phyloP scores from a whole-genome alignment of 2,329 filamentous ascomycete species.

The Fusarium mangiferae region DNA sequence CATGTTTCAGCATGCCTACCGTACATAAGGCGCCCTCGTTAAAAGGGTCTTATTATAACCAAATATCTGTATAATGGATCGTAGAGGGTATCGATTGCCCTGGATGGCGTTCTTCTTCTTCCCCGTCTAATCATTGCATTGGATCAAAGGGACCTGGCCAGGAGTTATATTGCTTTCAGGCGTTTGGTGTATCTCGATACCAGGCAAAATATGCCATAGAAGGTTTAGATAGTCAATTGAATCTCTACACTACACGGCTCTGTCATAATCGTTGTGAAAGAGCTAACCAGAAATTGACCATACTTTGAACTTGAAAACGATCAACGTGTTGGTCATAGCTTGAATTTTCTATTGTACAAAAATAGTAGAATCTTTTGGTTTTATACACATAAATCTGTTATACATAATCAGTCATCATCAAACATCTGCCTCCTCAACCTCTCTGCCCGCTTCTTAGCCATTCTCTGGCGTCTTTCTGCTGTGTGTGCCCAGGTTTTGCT shows the following conservation, averaged over 20 bases:
- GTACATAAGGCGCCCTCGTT: slow-evolving; percentile 1
- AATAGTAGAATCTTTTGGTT: slow-evolving; percentile 2
- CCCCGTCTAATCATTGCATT: not conserved
- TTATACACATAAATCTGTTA: slow-evolving; percentile 21
- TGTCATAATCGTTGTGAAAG: not conserved
- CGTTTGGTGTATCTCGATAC: slow-evolving; percentile 34
- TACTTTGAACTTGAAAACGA: not conserved
- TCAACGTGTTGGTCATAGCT: not conserved
- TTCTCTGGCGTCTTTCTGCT: not conserved
- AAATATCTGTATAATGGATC: not conserved
- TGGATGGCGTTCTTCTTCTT: slow-evolving; percentile 7
- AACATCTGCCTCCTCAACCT: not conserved
- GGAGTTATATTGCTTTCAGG: slow-evolving; percentile 1
- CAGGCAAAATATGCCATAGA: slow-evolving; percentile 3
- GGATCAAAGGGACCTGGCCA: not conserved
- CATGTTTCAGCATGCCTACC: slow-evolving; percentile 2
- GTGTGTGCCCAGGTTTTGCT: not conserved
- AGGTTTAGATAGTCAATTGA: slow-evolving; percentile 21
- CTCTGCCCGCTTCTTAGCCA: not conserved
- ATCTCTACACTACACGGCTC: not conserved
- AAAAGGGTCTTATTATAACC: not conserved
- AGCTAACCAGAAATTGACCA: not conserved
- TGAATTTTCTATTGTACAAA: slow-evolving; percentile 23
- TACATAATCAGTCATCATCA: slow-evolving; percentile 23
- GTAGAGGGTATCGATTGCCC: slow-evolving; percentile 12